Percentiles rank a stretch among this genome's conserved stretches.
Evolutionary conservation across 108 stramenopile species (phyloP).

Genomic region (Fragilaria crotonensis): DNA sequence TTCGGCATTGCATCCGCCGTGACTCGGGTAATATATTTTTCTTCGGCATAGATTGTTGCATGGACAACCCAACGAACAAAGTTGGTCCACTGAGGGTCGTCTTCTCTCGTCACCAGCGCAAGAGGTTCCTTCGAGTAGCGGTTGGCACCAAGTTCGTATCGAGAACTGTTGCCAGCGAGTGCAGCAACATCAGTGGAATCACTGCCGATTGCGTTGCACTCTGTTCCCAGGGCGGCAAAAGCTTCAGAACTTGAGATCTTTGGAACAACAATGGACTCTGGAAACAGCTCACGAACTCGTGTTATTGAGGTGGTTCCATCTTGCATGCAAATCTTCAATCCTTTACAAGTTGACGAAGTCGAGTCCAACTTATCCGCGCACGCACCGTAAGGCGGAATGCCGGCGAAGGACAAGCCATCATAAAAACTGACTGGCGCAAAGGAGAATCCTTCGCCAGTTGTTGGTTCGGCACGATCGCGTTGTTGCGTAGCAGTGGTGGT

Average conservation of each 20-base stretch:
- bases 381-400: conserved; percentile 17
- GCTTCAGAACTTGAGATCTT: background rate
- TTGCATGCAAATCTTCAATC: conserved; percentile 22
- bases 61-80: conserved; percentile 41
- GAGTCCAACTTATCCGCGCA: conserved; percentile 27
- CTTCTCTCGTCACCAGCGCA: conserved; percentile 32
- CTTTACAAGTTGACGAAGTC: conserved; percentile 9
- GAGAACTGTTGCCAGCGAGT: conserved; percentile 9
- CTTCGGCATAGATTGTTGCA: conserved; percentile 38
- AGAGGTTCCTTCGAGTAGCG: conserved; percentile 24
- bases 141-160: conserved; percentile 15
- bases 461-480: conserved; percentile 23
- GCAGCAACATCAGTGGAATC: conserved; percentile 8
- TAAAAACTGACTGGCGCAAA: conserved; percentile 43
- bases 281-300: conserved; percentile 13
- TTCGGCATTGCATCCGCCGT: conserved; percentile 3
- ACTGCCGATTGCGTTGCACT: conserved; percentile 25
- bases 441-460: conserved; percentile 17
- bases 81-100: conserved; percentile 36
- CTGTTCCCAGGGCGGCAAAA: background rate
- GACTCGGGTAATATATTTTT: conserved; percentile 21
- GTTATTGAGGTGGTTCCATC: conserved; percentile 21
- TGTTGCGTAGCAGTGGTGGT: conserved; percentile 17
- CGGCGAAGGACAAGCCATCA: conserved; percentile 33
- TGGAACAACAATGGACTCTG: conserved; percentile 9